A percentile compares a stretch with the other conserved stretches of the same genome.
phyloP scores from a whole-genome alignment of 2,329 filamentous ascomycete species.

The Ceratocystis cacaofunesta region DNA sequence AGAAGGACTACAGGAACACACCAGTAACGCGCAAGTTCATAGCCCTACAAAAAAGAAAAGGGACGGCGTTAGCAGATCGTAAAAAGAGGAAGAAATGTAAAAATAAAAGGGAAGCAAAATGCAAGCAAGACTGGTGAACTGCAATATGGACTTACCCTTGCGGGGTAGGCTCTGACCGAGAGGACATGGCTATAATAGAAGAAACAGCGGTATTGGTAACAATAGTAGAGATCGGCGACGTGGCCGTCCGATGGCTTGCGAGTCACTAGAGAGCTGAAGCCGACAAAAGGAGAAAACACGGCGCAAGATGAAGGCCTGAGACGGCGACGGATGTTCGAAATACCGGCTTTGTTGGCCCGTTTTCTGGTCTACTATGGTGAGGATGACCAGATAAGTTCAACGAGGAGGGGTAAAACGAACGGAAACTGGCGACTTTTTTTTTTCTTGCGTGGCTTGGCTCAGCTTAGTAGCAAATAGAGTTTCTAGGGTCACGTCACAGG shows the following conservation, averaged over 20 bases:
- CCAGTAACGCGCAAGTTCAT: constrained; percentile 88
- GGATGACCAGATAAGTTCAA: background rate
- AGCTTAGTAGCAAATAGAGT: background rate
- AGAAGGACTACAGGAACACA: constrained; percentile 33
- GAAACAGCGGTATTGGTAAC: background rate
- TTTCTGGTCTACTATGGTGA: background rate
- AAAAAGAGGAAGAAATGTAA: constrained; percentile 2
- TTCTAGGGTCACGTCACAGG: constrained; percentile 1
- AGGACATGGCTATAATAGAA: constrained; percentile 6
- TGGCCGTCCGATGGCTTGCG: background rate
- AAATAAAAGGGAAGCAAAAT: background rate
- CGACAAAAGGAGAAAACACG: background rate
- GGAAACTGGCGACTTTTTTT: background rate
- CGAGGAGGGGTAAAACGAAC: constrained; percentile 1
- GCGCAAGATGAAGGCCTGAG: too few relatives aligned
- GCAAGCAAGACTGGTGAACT: constrained; percentile 13
- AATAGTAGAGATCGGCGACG: background rate
- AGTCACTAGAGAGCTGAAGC: background rate
- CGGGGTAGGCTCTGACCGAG: constrained; percentile 11
- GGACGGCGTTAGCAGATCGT: constrained; percentile 23
- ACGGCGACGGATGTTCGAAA: too few relatives aligned
- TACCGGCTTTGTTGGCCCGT: too few relatives aligned
- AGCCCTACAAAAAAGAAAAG: constrained; percentile 36
- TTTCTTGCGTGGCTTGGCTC: background rate
- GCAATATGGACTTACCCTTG: constrained; percentile 18